phyloP scores from a whole-genome alignment of 2,329 filamentous ascomycete genomes.

The Calonectria hongkongensis region DNA sequence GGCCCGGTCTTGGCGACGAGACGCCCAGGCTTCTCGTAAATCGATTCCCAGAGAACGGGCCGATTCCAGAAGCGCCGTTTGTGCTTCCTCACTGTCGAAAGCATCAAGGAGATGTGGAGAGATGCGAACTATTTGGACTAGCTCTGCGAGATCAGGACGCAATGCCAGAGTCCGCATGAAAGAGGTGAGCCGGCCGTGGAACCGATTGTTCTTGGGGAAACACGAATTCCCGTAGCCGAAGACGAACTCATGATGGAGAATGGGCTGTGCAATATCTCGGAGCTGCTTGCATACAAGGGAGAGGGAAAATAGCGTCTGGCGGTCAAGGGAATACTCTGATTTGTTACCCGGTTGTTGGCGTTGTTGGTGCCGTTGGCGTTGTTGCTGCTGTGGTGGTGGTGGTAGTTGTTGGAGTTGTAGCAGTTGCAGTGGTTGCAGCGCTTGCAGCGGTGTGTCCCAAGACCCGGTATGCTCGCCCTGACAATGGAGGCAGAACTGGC shows the following conservation, averaged over 20 bases:
- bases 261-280: constrained; percentile 29
- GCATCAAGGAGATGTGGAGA: not conserved
- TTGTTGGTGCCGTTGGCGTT: no score
- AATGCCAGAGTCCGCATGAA: constrained; percentile 30
- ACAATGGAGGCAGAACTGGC: constrained; percentile 38
- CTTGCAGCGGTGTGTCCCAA: constrained; percentile 31
- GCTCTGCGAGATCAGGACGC: constrained; percentile 28
- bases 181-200: constrained; percentile 33
- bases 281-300: constrained; percentile 27
- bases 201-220: constrained; percentile 24
- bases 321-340: constrained; percentile 35
- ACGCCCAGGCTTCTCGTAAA: constrained; percentile 25
- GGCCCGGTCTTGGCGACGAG: not conserved
- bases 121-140: constrained; percentile 26
- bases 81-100: not conserved
- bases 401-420: not conserved
- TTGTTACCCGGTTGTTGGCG: constrained; percentile 14
- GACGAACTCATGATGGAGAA: constrained; percentile 37
- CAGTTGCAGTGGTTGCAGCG: constrained; percentile 2
- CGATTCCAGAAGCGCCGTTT: constrained; percentile 15
- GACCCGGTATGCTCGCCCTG: constrained; percentile 18
- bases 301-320: constrained; percentile 31
- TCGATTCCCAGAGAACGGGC: constrained; percentile 30
- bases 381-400: not conserved
- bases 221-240: constrained; percentile 33